Conservation (phyloP, 2,329 filamentous ascomycete species). For the Cladophialophora yegresii region DNA sequence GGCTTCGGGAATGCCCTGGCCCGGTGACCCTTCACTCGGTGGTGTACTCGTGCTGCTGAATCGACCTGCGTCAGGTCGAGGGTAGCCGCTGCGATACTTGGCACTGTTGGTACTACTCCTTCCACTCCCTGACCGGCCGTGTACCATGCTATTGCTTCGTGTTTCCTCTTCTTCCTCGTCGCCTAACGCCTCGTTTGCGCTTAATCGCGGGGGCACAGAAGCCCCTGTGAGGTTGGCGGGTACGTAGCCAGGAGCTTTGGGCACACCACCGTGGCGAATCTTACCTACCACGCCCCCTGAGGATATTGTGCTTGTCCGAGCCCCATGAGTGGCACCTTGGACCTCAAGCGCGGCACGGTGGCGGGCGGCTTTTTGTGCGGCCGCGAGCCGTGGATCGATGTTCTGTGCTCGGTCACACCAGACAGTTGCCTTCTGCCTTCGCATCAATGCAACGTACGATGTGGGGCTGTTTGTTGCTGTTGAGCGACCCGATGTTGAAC, state of each 20-base stretch:
- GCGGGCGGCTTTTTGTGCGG: constrained; percentile 84
- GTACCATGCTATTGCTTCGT: constrained; percentile 41
- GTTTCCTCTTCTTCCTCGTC: constrained; percentile 63
- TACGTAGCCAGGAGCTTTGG: constrained; percentile 74
- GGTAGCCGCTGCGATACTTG: constrained; percentile 51
- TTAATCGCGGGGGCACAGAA: constrained; percentile 86
- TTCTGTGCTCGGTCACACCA: constrained; percentile 96
- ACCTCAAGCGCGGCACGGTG: constrained; percentile 83
- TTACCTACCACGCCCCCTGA: constrained; percentile 64
- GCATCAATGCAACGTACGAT: constrained; percentile 85
- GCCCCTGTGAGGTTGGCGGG: constrained; percentile 73
- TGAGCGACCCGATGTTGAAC: constrained; percentile 37
- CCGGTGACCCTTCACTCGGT: constrained; percentile 43
- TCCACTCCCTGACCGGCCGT: constrained; percentile 60
- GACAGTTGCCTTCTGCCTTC: constrained; percentile 95
- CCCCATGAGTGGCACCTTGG: constrained; percentile 59
- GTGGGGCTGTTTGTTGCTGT: constrained; percentile 36
- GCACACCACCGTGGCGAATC: constrained; percentile 83
- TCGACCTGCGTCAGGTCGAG: constrained; percentile 39
- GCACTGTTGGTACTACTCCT: constrained; percentile 58
- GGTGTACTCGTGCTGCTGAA: constrained; percentile 56
- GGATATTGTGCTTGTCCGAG: constrained; percentile 64
- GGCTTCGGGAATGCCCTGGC: constrained; percentile 46
- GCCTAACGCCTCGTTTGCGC: constrained; percentile 92
- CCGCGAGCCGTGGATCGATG: constrained; percentile 80